phyloP scores from a whole-genome alignment of 192 early-diverging fungal species.

The Nowakowskiella sp. region DNA sequence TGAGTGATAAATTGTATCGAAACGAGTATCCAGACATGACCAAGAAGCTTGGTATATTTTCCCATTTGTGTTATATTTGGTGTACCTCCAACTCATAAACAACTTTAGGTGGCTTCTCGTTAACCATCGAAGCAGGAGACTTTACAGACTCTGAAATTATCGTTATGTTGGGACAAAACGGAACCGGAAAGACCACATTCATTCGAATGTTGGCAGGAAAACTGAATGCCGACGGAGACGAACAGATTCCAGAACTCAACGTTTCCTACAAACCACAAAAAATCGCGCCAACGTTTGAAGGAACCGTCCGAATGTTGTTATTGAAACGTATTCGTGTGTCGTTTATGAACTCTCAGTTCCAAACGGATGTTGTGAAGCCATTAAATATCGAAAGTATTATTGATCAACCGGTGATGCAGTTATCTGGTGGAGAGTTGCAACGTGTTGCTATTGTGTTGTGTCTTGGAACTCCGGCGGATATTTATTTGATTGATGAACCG shows the following conservation, averaged over 20 bases:
- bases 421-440: slow-evolving; percentile 99
- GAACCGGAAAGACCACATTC: slow-evolving; percentile 96
- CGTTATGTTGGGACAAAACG: slow-evolving; percentile 98
- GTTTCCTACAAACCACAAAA: slow-evolving; percentile 98
- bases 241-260: slow-evolving; percentile 72
- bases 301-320: slow-evolving; percentile 87
- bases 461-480: slow-evolving; percentile 85
- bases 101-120: slow-evolving; percentile 64
- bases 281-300: slow-evolving; percentile 90
- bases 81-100: background rate
- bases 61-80: no score
- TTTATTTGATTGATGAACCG: slow-evolving; percentile 96
- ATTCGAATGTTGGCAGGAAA: slow-evolving; percentile 86
- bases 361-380: slow-evolving; percentile 93
- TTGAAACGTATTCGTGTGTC: slow-evolving; percentile 73
- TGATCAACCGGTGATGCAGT: slow-evolving; percentile 74
- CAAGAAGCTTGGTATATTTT: slow-evolving; percentile 63
- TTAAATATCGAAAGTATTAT: slow-evolving; percentile 86
- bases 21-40: slow-evolving; percentile 84
- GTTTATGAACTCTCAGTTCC: slow-evolving; percentile 92
- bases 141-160: slow-evolving; percentile 97
- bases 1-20: slow-evolving; percentile 57
- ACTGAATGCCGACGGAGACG: slow-evolving; percentile 67
- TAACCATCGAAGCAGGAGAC: slow-evolving; percentile 66
- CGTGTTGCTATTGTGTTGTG: slow-evolving; percentile 91